Conservation (phyloP, 352 stramenopile genomes). For the Phytophthora idaei region DNA sequence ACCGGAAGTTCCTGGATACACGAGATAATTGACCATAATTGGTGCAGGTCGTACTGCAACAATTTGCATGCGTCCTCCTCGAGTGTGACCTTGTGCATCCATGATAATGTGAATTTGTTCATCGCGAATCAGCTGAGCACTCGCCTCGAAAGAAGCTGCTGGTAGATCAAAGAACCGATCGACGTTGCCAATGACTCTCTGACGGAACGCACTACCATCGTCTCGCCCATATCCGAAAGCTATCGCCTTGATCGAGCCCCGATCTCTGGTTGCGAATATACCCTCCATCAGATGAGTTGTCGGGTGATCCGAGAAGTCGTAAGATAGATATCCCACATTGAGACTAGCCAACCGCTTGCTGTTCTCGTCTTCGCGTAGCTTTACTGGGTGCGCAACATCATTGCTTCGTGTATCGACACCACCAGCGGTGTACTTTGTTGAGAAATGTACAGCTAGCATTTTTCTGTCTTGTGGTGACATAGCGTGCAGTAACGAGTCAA, state of each 20-base stretch:
- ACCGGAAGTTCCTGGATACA: constrained; percentile 81
- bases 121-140: constrained; percentile 36
- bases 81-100: constrained; percentile 82
- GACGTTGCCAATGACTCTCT: constrained; percentile 38
- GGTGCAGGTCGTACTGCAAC: constrained; percentile 51
- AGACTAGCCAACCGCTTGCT: constrained; percentile 30
- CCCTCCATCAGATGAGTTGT: constrained; percentile 82
- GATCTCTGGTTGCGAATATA: constrained; percentile 58
- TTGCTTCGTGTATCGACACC: constrained; percentile 1
- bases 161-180: constrained; percentile 66
- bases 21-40: constrained; percentile 85
- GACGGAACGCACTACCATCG: constrained; percentile 52
- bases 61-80: constrained; percentile 57
- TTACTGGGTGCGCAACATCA: not conserved
- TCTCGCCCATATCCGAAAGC: constrained; percentile 73
- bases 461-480: constrained; percentile 43
- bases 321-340: constrained; percentile 78
- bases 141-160: constrained; percentile 44
- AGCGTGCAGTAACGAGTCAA: constrained; percentile 70
- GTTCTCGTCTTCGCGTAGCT: constrained; percentile 1
- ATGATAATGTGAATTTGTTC: constrained; percentile 70
- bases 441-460: constrained; percentile 43
- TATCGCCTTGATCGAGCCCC: constrained; percentile 26
- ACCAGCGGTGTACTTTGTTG: constrained; percentile 21
- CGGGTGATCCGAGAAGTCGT: constrained; percentile 84